Conservation (phyloP, 2,329 filamentous ascomycete genomes). For the Colletotrichum lentis region DNA sequence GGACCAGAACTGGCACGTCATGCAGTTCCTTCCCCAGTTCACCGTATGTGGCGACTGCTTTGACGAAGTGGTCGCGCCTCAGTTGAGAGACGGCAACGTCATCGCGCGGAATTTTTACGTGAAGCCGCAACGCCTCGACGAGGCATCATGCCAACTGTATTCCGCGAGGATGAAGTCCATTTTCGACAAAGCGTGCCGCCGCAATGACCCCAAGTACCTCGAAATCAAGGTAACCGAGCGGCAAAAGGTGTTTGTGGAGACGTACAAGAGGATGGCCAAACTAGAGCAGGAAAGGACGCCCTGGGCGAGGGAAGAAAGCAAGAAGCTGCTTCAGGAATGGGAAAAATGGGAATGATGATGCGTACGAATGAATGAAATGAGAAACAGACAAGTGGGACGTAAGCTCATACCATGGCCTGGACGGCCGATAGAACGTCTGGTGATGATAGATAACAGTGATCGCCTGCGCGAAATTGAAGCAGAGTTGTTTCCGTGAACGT, state of each 20-base stretch:
- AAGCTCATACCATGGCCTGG: conserved; percentile 29
- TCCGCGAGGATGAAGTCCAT: conserved; percentile 79
- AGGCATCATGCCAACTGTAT: conserved; percentile 79
- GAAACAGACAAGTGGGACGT: conserved; percentile 28
- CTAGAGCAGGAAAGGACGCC: conserved; percentile 50
- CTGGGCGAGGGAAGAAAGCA: conserved; percentile 55
- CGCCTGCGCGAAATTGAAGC: conserved; percentile 16
- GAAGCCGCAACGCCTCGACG: conserved; percentile 62
- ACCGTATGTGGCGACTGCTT: conserved; percentile 90
- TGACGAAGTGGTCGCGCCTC: conserved; percentile 78
- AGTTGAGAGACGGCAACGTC: conserved; percentile 59
- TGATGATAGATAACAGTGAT: conserved; percentile 30
- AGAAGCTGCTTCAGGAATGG: conserved; percentile 64
- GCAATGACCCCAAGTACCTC: conserved; percentile 73
- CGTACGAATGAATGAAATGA: conserved; percentile 36
- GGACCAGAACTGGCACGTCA: conserved; percentile 78
- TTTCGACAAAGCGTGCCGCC: conserved; percentile 72
- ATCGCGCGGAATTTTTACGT: conserved; percentile 73
- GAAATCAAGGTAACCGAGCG: conserved; percentile 65
- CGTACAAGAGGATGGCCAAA: conserved; percentile 61
- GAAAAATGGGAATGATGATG: conserved; percentile 61
- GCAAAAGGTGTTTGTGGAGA: conserved; percentile 66
- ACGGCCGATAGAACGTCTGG: conserved; percentile 9
- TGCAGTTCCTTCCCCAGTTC: conserved; percentile 77
- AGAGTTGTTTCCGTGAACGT: not conserved